These are phyloP conservation scores for Candida oleophila DNA, from an alignment of 805 yeast genomes.

Conservation along the genomic window DNA sequence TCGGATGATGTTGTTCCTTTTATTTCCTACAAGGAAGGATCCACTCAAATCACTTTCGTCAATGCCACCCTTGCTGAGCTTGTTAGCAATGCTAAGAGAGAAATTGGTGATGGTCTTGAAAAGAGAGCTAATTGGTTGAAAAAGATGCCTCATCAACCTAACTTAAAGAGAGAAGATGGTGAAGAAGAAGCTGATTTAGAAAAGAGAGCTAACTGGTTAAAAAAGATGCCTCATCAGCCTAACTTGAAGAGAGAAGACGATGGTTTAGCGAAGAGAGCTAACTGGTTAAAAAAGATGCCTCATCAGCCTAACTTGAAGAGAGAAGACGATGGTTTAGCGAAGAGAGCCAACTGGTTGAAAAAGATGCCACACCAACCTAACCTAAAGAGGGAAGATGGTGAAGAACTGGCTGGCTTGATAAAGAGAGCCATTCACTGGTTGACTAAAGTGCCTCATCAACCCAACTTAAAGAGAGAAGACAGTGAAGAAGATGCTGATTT, in stretches of 20 bases:
- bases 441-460: background rate
- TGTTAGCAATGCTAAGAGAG: background rate
- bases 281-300: background rate
- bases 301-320: constrained; percentile 4
- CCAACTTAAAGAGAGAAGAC: constrained; percentile 3
- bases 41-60: background rate
- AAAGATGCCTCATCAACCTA: background rate
- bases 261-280: background rate
- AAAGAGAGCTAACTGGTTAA: constrained; percentile 4
- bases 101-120: background rate
- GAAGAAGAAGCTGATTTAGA: background rate
- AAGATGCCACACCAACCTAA: background rate
- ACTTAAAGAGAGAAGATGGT: constrained; percentile 3
- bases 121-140: constrained; percentile 3
- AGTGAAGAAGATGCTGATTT: background rate
- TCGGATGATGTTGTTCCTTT: background rate
- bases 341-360: background rate
- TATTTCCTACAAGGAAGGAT: constrained; percentile 1
- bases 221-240: too few species aligned
- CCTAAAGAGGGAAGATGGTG: constrained; percentile 4
- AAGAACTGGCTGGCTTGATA: background rate
- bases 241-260: background rate
- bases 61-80: constrained; percentile 2
- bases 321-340: background rate
- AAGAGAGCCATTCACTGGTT: constrained; percentile 2